Percentiles rank a stretch among this genome's conserved stretches.
Conservation (phyloP, 768 basidiomycete species). For the Mycena polygramma region DNA sequence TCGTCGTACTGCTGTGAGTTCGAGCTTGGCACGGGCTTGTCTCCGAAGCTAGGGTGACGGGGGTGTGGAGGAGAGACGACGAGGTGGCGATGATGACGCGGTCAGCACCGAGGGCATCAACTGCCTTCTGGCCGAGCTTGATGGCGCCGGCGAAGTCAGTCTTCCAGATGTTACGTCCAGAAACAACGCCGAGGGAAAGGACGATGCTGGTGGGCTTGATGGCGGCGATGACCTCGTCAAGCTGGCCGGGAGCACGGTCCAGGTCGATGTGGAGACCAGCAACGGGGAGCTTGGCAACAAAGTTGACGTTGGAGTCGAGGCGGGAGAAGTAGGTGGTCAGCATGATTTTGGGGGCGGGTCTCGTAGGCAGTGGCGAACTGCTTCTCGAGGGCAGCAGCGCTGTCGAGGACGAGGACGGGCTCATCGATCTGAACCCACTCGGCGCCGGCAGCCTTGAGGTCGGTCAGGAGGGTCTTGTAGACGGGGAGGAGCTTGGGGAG, state of each 20-base stretch:
- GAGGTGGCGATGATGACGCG: conserved; percentile 96
- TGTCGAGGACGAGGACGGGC: conserved; percentile 94
- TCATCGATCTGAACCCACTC: conserved; percentile 98
- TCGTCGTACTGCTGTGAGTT: conserved; percentile 94
- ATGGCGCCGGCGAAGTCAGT: conserved; percentile 89
- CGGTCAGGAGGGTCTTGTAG: conserved; percentile 90
- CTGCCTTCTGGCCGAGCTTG: conserved; percentile 85
- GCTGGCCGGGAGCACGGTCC: conserved; percentile 91
- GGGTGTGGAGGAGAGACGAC: conserved; percentile 98
- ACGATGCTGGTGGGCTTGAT: conserved; percentile 85
- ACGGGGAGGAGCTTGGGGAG: conserved; percentile 91
- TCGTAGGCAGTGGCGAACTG: conserved; percentile 86
- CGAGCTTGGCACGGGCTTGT: conserved; percentile 95
- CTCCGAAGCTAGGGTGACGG: conserved; percentile 95
- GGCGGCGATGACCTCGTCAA: conserved; percentile 84
- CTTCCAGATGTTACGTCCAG: conserved; percentile 99
- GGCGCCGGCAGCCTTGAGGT: conserved; percentile 94
- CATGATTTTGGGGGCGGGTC: conserved; percentile 89
- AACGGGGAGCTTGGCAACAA: conserved; percentile 91
- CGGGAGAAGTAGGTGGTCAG: conserved; percentile 98
- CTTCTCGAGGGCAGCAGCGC: conserved; percentile 79
- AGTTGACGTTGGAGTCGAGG: conserved; percentile 91
- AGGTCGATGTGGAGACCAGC: conserved; percentile 97
- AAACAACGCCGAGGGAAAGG: conserved; percentile 95
- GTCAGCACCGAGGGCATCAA: conserved; percentile 84